A percentile compares a stretch with the other conserved stretches of the same genome.
Conservation (phyloP, 495 filamentous ascomycete species). For the Talaromyces liani region DNA sequence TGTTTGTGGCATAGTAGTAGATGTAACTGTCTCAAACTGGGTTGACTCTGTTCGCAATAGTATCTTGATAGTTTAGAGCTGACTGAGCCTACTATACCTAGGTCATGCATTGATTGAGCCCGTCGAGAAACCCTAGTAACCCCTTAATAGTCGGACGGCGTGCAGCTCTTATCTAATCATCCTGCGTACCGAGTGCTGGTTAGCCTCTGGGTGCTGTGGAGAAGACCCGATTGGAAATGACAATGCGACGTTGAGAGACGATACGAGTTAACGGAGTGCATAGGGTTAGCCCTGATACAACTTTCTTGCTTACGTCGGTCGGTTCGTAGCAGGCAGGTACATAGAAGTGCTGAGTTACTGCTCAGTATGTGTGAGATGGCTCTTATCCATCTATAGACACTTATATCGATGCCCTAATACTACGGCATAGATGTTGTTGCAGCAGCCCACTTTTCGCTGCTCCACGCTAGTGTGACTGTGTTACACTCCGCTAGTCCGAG, state of each 20-base stretch:
- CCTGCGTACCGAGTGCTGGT: not conserved
- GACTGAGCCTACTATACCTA: not conserved
- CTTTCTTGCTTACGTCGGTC: not conserved
- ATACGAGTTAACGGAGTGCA: not conserved
- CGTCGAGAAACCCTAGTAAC: not conserved
- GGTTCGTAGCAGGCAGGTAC: too few relatives aligned
- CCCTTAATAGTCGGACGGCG: not conserved
- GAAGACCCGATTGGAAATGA: not conserved
- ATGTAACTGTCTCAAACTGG: slow-evolving; percentile 7
- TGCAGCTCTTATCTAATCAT: not conserved
- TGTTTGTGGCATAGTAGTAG: not conserved
- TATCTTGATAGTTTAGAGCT: too few relatives aligned
- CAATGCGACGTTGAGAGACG: not conserved
- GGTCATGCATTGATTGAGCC: not conserved
- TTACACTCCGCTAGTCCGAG: not conserved
- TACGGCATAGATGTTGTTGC: not conserved
- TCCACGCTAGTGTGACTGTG: not conserved
- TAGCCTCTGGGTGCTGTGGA: not conserved
- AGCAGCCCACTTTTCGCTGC: not conserved
- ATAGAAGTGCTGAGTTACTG: too few relatives aligned
- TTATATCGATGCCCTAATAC: too few relatives aligned
- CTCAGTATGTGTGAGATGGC: too few relatives aligned
- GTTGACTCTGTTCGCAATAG: too few relatives aligned
- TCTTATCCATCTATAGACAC: too few relatives aligned
- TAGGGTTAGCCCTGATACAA: not conserved